Conservation (phyloP, 2,329 filamentous ascomycete genomes). For the Bretziella fagacearum region DNA sequence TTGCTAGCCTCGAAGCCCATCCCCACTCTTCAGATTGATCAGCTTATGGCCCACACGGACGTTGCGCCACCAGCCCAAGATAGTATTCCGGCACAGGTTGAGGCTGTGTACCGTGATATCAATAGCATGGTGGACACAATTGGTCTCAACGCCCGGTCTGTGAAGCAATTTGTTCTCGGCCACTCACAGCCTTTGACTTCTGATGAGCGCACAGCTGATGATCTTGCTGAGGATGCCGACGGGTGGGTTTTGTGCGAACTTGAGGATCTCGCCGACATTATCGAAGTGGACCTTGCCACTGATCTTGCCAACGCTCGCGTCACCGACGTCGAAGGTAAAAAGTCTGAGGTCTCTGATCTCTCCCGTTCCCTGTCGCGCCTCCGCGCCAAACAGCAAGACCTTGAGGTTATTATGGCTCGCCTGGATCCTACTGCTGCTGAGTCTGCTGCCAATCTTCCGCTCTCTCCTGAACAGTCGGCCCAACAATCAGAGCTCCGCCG, state of each 20-base stretch:
- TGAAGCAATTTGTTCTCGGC: conserved; percentile 48
- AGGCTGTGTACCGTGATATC: conserved; percentile 59
- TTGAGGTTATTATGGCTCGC: conserved; percentile 55
- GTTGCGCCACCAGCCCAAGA: conserved; percentile 35
- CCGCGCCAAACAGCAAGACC: conserved; percentile 57
- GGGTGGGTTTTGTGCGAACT: conserved; percentile 66
- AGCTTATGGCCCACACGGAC: conserved; percentile 48
- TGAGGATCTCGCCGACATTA: conserved; percentile 44
- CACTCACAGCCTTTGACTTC: conserved; percentile 38
- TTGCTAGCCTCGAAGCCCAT: conserved; percentile 43
- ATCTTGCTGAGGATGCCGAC: conserved; percentile 46
- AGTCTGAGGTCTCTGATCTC: conserved; percentile 51
- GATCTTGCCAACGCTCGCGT: conserved; percentile 53
- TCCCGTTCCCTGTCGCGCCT: conserved; percentile 54
- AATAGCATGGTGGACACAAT: conserved; percentile 91
- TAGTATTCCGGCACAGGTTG: conserved; percentile 44
- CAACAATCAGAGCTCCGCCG: conserved; percentile 72
- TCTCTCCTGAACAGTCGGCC: conserved; percentile 69
- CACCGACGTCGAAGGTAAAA: conserved; percentile 48
- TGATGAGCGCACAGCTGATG: conserved; percentile 40
- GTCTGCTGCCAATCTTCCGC: conserved; percentile 49
- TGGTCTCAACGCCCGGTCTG: conserved; percentile 60
- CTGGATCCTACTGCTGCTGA: conserved; percentile 50
- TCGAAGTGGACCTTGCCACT: conserved; percentile 45
- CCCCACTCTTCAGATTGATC: conserved; percentile 44